Base-by-base conservation (phyloP, 1,284 basidiomycete species). In the Cerioporus squamosus region DNA sequence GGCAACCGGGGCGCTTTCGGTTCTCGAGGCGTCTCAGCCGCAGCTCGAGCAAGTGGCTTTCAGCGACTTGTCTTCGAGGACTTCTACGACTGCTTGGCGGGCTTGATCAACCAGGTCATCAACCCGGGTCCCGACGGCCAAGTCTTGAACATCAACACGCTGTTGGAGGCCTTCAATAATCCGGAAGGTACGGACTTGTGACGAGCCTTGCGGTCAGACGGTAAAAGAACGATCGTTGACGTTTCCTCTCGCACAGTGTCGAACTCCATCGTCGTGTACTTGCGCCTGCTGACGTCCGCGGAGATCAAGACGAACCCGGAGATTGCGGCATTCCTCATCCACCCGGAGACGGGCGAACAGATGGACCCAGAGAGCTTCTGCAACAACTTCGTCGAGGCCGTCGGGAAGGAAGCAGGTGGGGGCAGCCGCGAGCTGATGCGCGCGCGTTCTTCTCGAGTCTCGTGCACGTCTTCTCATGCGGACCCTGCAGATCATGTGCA, bases 261-360 rank as follows among this genome's bases (percentile, higher is more conserved):
- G 9, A 89, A 90, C 70, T 83, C 82, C n/a, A 82, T 91, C 63
- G 85, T 90, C 31, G 81, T 87, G 60, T 91, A 86, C 68, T 80
- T 97, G 64, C 84, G 94, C 42, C 78, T 95, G 51, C 75, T 94
- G 20, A 91, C 94, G 56, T 91, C 92, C 0, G 89, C 93, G 1
- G 86, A 93, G 72, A 90, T 97, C 64, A 87, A 90, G 17, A 72
- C 79, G 5, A 79, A 91, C 62, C 77, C 83, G 1, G 84, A 86
- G 53, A 95, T 88, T 70, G 79, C 81, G 12, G 83, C 83, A 3
- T 94, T 95, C 77, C 80, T 96, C 6, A 83, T 91, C 63, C 84
- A 93, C 59, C 90, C 90, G 0, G 86, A 90, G 42, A 83, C 85
- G 0, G 84, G 84, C 38, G 81, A 86, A 47, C 79, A 73, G 2